phyloP scores from a whole-genome alignment of 2,329 filamentous ascomycete genomes.

The Nothopassalora personata region DNA sequence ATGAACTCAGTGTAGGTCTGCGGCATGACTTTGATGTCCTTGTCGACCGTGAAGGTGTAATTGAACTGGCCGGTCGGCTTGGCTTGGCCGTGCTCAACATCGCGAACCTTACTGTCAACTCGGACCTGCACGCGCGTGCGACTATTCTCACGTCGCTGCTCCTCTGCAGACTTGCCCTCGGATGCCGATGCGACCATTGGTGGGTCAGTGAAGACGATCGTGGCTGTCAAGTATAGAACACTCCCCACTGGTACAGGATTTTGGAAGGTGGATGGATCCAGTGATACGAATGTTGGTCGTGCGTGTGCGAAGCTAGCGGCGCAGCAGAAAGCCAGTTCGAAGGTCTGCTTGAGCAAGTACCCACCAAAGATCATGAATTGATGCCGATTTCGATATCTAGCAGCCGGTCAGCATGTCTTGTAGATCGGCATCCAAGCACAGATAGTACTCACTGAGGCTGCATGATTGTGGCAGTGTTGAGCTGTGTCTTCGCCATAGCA shows the following conservation, averaged over 20 bases:
- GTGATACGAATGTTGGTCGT: conserved; percentile 64
- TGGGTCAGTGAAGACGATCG: conserved; percentile 66
- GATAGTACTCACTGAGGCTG: conserved; percentile 55
- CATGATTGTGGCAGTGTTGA: conserved; percentile 67
- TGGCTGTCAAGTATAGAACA: conserved; percentile 68
- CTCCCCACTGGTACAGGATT: conserved; percentile 71
- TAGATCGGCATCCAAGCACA: conserved; percentile 35
- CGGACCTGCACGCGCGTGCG: conserved; percentile 63
- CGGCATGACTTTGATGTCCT: conserved; percentile 61
- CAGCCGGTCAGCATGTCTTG: not conserved
- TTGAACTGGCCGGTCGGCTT: conserved; percentile 70
- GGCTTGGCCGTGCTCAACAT: conserved; percentile 64
- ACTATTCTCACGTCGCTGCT: conserved; percentile 33
- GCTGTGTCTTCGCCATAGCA: conserved; percentile 58
- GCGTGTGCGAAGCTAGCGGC: conserved; percentile 65
- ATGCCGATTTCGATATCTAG: conserved; percentile 39
- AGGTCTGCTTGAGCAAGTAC: conserved; percentile 67
- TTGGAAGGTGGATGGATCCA: conserved; percentile 69
- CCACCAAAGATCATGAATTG: conserved; percentile 77
- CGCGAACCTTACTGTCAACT: conserved; percentile 65
- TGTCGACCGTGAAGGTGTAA: conserved; percentile 65
- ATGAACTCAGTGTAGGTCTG: conserved; percentile 59
- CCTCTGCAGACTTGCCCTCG: conserved; percentile 26
- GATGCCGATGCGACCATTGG: conserved; percentile 39
- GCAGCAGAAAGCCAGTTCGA: conserved; percentile 71